Conservation (phyloP, 169 alveolate genomes). For the Miamiensis avidus region DNA sequence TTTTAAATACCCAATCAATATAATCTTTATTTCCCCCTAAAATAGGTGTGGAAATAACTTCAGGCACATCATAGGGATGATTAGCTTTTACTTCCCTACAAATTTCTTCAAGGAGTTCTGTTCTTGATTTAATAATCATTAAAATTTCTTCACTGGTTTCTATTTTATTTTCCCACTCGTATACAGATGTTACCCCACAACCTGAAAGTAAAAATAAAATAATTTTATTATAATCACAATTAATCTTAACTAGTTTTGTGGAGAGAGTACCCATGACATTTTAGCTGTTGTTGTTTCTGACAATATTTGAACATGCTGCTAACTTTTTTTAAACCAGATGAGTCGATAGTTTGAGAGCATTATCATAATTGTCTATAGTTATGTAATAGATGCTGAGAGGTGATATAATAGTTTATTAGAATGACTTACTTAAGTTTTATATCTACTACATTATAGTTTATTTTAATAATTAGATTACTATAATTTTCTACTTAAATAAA, state of each 20-base stretch:
- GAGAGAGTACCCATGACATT: background rate
- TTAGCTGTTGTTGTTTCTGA: background rate
- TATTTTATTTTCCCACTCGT: constrained; percentile 16
- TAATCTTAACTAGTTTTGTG: too few species aligned
- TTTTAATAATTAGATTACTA: too few species aligned
- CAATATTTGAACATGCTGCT: constrained; percentile 14
- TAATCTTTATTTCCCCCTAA: constrained; percentile 16
- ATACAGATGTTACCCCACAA: too few species aligned
- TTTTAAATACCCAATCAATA: constrained; percentile 16
- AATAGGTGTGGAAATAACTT: constrained; percentile 10
- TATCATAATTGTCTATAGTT: constrained; percentile 2
- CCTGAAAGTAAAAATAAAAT: too few species aligned
- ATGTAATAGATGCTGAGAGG: constrained; percentile 15
- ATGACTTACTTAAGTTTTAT: too few species aligned
- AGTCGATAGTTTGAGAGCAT: background rate
- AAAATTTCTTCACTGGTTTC: background rate
- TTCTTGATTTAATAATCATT: constrained; percentile 16
- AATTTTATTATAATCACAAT: too few species aligned
- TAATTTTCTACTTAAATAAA: too few species aligned
- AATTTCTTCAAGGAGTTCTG: constrained; percentile 17
- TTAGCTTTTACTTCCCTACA: background rate
- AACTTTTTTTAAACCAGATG: constrained; percentile 7
- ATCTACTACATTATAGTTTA: too few species aligned
- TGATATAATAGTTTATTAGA: too few species aligned
- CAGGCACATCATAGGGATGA: constrained; percentile 11